phyloP scores from a whole-genome alignment of 2,329 filamentous ascomycete genomes.

The Leptographium radiaticola region DNA sequence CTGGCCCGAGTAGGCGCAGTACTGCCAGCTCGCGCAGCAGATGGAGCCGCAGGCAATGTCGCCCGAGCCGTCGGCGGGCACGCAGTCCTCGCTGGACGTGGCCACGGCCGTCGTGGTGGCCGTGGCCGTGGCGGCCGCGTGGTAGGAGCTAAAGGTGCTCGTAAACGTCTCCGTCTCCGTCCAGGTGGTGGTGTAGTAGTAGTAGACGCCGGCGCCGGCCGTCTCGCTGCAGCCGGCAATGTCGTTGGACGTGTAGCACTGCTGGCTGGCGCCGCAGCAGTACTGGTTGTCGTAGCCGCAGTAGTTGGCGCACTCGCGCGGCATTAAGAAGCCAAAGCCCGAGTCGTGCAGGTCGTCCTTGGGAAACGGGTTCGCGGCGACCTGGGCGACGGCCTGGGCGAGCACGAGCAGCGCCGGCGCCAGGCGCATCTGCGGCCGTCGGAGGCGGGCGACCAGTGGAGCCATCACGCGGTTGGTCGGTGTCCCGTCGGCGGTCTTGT shows the following conservation, averaged over 20 bases:
- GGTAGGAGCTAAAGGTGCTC: slow-evolving; percentile 40
- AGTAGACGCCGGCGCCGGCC: slow-evolving; percentile 17
- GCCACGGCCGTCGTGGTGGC: slow-evolving; percentile 18
- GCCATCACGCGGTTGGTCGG: no score
- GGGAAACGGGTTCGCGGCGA: slow-evolving; percentile 34
- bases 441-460: no score
- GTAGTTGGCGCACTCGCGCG: slow-evolving; percentile 34
- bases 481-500: no score
- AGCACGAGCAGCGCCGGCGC: background rate
- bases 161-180: slow-evolving; percentile 48
- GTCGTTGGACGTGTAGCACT: slow-evolving; percentile 37
- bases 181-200: slow-evolving; percentile 42
- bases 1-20: slow-evolving; percentile 46
- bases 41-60: slow-evolving; percentile 52
- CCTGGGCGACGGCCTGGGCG: slow-evolving; percentile 9
- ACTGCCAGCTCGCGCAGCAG: slow-evolving; percentile 59
- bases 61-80: slow-evolving; percentile 32
- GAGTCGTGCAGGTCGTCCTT: slow-evolving; percentile 33
- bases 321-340: slow-evolving; percentile 37
- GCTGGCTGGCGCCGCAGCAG: slow-evolving; percentile 37
- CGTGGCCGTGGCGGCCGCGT: slow-evolving; percentile 25
- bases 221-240: slow-evolving; percentile 35
- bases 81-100: slow-evolving; percentile 23
- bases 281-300: slow-evolving; percentile 43
- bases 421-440: no score